Base-by-base conservation (phyloP, 306 rosid species). In the Coriaria nepalensis region DNA sequence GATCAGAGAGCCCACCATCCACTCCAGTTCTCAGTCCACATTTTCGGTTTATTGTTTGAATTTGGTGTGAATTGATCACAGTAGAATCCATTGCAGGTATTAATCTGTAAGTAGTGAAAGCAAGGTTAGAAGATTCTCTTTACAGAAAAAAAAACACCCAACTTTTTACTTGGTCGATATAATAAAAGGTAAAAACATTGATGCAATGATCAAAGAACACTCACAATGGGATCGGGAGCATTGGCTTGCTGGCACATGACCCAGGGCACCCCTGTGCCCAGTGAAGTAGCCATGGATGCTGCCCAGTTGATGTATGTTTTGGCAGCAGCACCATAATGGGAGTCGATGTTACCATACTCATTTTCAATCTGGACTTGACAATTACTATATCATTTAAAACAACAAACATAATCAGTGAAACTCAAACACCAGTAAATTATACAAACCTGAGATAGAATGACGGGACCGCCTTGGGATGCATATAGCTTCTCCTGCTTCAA, bases 231-330 rank as follows among this genome's bases (percentile, higher is more conserved):
- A 62, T 80, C 76, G 9, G 97, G 97, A 57, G 97, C 97, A 65
- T 90, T 74, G 4, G 59, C 62, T 66, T 84, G 97, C 69, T 79
- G 86, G 76, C 97, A 84, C 97, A 90, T 90, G 68, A 84, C 79
- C 97, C 97, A 90, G 33, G 97, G 97, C 49, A 90, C 97, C 38
- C 97, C 97, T 5, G 95, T 90, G 64, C 85, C 73, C 68, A 81
- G 70, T 50, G 94, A 73, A 50, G 67, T 60, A 50, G 95, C 97
- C 97, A 90, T 90, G 33, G 66, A 45, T 67, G 95, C 97, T 20
- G 97, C 83, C 97, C 97, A 84, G 0, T 77, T 60, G 43, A 90
- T 54, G 57, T 90, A 90, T 29, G 87, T 38, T 63, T 84, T 79
- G 37, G 66, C 97, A 44, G 83, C 86, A 51, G 75, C 4, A 33